Percentiles rank a stretch among this genome's conserved stretches.
phyloP scores from a whole-genome alignment of 352 stramenopile species.

The Phytophthora idaei region DNA sequence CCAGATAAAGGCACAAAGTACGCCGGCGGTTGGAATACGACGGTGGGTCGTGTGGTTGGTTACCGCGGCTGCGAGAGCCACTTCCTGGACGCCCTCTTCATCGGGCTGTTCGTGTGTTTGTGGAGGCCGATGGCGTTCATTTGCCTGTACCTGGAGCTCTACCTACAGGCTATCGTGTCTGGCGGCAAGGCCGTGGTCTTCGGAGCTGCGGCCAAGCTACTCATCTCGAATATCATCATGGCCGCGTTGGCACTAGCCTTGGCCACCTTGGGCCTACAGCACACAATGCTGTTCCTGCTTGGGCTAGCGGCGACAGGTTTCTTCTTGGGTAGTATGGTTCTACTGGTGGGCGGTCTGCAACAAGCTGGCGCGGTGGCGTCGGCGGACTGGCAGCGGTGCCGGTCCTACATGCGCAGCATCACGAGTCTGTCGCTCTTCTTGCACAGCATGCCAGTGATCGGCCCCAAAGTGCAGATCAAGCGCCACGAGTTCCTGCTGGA shows the following conservation, averaged over 20 bases:
- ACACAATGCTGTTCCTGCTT: constrained; percentile 65
- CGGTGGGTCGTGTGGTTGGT: constrained; percentile 69
- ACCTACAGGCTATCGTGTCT: constrained; percentile 65
- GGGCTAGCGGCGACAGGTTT: constrained; percentile 49
- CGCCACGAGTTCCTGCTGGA: constrained; percentile 76
- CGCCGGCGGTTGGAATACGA: constrained; percentile 64
- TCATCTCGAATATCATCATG: constrained; percentile 62
- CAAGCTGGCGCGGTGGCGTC: constrained; percentile 53
- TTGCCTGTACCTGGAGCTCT: constrained; percentile 85
- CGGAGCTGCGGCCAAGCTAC: constrained; percentile 66
- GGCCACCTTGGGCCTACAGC: constrained; percentile 56
- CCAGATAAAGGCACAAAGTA: constrained; percentile 49
- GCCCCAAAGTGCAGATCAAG: constrained; percentile 69
- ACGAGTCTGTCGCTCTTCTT: constrained; percentile 85
- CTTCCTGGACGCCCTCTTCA: constrained; percentile 73
- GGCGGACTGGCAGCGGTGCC: constrained; percentile 73
- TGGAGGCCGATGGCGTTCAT: constrained; percentile 40
- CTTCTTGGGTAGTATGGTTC: constrained; percentile 60
- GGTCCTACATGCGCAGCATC: constrained; percentile 75
- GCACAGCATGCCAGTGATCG: constrained; percentile 67
- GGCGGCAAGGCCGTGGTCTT: constrained; percentile 76
- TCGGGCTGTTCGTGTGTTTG: constrained; percentile 67
- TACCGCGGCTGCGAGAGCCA: constrained; percentile 74
- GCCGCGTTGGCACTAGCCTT: constrained; percentile 47
- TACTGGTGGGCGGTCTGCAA: constrained; percentile 68